Conservation (phyloP, 140 eudicot species). For the Anethum foeniculum region DNA sequence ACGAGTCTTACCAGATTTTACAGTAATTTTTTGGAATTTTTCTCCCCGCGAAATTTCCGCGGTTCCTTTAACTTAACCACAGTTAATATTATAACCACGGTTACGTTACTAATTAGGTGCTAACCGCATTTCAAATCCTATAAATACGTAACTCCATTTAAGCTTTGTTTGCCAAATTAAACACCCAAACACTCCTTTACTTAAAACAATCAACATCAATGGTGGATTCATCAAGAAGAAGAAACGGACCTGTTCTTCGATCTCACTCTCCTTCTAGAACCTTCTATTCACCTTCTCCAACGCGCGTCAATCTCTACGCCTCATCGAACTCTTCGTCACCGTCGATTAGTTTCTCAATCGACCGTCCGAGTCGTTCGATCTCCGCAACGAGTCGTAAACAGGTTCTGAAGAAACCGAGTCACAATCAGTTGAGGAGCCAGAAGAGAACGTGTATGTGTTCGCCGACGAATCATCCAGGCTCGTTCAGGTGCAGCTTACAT, state of each 20-base stretch:
- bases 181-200: slow-evolving; percentile 29
- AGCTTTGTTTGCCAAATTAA: slow-evolving; percentile 66
- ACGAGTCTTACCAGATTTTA: not conserved
- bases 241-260: slow-evolving; percentile 45
- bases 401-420: slow-evolving; percentile 23
- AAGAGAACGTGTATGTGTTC: slow-evolving; percentile 52
- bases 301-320: slow-evolving; percentile 33
- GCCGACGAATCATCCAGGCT: slow-evolving; percentile 59
- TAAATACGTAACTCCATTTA: slow-evolving; percentile 42
- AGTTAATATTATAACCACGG: slow-evolving; percentile 3
- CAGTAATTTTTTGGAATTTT: no score
- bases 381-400: slow-evolving; percentile 34
- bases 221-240: slow-evolving; percentile 41
- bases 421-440: slow-evolving; percentile 20
- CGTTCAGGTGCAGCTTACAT: slow-evolving; percentile 48
- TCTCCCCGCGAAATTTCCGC: no score
- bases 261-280: slow-evolving; percentile 52
- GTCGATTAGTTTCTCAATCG: slow-evolving; percentile 38
- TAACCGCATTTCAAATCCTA: slow-evolving; percentile 17
- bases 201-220: slow-evolving; percentile 17
- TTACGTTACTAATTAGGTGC: not conserved
- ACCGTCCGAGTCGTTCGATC: slow-evolving; percentile 45
- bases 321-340: slow-evolving; percentile 18
- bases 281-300: slow-evolving; percentile 22
- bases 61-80: not conserved